Evolutionary conservation across 768 basidiomycete genomes (phyloP), one percentile per base, ranked within the genome.

Genomic region (Cantharellus cinnabarinus): DNA sequence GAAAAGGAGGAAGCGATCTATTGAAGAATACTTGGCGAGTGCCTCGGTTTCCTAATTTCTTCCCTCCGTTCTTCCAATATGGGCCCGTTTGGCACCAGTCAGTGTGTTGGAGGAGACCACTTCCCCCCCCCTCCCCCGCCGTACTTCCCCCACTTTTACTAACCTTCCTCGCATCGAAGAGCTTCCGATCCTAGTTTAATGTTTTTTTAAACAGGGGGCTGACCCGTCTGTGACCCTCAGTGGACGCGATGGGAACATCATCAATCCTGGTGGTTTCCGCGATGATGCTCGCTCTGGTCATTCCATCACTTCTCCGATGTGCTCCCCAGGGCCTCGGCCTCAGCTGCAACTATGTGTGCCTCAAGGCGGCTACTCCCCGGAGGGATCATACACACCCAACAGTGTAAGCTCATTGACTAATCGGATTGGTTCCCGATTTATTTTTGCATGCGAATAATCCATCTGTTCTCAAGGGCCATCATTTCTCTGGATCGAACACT

Each of bases 21-120:
- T 42, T 48, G 53, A 62, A 2, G 59, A 61, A 61, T 86, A 85
- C 75, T 88, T 85, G 82, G 85, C 79, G 80, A 85, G 85, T 84
- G 68, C 76, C 75, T 67, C 74, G 76, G 72, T 70, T 70, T 72
- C 64, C 60, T 65, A 37, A n/a, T 37, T 4, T 42, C 40, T 34
- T 51, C 41, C 56, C 53, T 42, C 59, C 39, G 41, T 60, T 38
- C 40, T n/a, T 41, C 5, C 56, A 42, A 5, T 5, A 41, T 15
- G 15, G 10, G 4, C 58, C 58, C 20, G 40, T 51, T 4, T 54
- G 41, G 5, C 1, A 10, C 37, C n/a, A 48, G 2, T 35, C 35
- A 56, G 20, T 52, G 2, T 2, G 40, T n/a, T 60, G 37, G 4
- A 35, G 20, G 4, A 14, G 34, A 41, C 55, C 57, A 7, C 41